A percentile compares a stretch with the other conserved stretches of the same genome.
Evolutionary conservation across 257 asterid genomes (phyloP).

Genomic region (Solanum megistacrolobum): DNA sequence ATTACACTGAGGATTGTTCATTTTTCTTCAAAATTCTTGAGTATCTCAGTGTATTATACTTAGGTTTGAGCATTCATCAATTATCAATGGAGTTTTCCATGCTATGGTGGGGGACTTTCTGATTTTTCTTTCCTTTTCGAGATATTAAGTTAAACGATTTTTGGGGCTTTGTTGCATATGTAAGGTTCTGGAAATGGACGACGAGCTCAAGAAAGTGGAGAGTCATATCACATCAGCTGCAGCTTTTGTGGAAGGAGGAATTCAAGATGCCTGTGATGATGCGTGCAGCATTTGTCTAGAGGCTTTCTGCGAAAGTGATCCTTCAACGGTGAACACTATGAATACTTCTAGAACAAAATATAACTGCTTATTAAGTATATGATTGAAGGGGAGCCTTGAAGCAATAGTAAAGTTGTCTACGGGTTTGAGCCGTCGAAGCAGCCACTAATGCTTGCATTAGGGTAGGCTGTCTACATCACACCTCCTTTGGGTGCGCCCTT

Average conservation of each 20-base stretch:
- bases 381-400: neutral
- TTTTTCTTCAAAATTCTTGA: neutral
- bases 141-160: neutral
- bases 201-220: conserved; percentile 38
- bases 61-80: neutral
- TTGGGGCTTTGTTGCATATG: neutral
- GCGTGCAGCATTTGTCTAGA: conserved; percentile 97
- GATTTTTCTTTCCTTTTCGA: neutral
- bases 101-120: neutral
- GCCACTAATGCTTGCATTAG: neutral
- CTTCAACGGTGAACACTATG: conserved; percentile 50
- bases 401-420: neutral
- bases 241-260: conserved; percentile 95
- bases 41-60: neutral
- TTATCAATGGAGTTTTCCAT: neutral
- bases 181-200: conserved; percentile 38
- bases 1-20: neutral
- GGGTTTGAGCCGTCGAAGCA: neutral
- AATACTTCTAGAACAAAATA: neutral
- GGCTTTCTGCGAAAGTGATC: conserved; percentile 68
- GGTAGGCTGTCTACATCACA: neutral
- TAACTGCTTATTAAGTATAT: neutral
- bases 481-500: neutral
- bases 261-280: conserved; percentile 89
- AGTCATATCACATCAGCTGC: conserved; percentile 62